phyloP scores from a whole-genome alignment of 371 early-diverging fungal genomes.

The Sporodiniella umbellata region DNA sequence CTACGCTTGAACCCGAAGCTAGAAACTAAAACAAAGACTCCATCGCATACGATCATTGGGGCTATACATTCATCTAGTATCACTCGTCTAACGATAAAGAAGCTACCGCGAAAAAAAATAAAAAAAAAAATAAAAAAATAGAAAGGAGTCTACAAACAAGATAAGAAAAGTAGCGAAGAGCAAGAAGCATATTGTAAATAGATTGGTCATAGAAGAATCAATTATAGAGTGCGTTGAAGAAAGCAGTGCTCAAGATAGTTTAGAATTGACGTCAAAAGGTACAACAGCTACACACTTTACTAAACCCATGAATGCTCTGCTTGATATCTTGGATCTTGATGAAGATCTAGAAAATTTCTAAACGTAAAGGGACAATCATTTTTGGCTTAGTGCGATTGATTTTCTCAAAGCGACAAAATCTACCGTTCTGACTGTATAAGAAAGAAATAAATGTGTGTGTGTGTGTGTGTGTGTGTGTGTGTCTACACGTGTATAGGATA shows the following conservation, averaged over 20 bases:
- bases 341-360: slow-evolving; percentile 5
- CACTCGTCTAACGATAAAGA: slow-evolving; percentile 1
- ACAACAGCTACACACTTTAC: slow-evolving; percentile 13
- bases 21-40: neutral
- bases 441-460: no score
- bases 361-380: no score
- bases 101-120: slow-evolving; percentile 6
- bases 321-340: slow-evolving; percentile 15
- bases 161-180: neutral
- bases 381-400: no score
- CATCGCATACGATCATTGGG: slow-evolving; percentile 8
- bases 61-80: neutral
- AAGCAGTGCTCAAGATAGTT: slow-evolving; percentile 12
- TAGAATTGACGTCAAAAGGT: slow-evolving; percentile 13
- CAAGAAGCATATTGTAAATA: slow-evolving; percentile 8
- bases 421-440: no score
- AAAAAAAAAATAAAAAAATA: slow-evolving; percentile 4
- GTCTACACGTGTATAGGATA: no score
- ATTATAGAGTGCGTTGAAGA: slow-evolving; percentile 17
- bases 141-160: slow-evolving; percentile 3
- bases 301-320: slow-evolving; percentile 14
- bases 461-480: no score
- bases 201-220: slow-evolving; percentile 11
- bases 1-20: slow-evolving; percentile 5
- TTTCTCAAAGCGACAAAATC: no score